Conservation (phyloP, 108 stramenopile genomes). For the Discostella stelligeroides region DNA sequence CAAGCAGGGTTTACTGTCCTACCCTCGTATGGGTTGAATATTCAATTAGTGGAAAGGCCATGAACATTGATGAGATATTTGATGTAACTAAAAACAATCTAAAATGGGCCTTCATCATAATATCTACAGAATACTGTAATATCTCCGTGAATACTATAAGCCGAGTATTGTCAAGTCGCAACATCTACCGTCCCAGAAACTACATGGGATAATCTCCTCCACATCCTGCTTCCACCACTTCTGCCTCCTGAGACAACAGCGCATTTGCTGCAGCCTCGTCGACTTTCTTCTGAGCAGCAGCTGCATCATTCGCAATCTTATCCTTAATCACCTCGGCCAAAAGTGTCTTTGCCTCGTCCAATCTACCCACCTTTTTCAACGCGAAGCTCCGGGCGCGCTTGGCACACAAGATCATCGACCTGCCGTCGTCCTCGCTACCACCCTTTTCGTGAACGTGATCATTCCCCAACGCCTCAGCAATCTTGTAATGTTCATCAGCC, state of each 20-base stretch:
- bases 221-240: constrained; percentile 4
- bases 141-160: no score
- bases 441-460: constrained; percentile 78
- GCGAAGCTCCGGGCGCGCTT: constrained; percentile 84
- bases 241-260: no score
- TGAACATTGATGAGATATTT: no score
- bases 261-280: constrained; percentile 58
- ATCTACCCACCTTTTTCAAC: constrained; percentile 74
- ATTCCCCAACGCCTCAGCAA: constrained; percentile 73
- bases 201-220: constrained; percentile 9
- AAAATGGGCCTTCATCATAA: no score
- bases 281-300: constrained; percentile 64
- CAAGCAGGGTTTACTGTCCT: constrained; percentile 95
- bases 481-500: constrained; percentile 71
- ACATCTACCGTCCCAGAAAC: no score
- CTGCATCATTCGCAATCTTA: constrained; percentile 71
- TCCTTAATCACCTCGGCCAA: constrained; percentile 75
- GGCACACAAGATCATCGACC: constrained; percentile 80
- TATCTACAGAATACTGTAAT: no score
- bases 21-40: constrained; percentile 79
- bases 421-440: constrained; percentile 82
- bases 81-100: no score
- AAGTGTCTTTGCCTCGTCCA: constrained; percentile 80
- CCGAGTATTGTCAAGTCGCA: no score
- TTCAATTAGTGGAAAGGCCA: constrained; percentile 36